These are phyloP conservation scores for Rhododendron henanense DNA, from an alignment of 148 eudicot genomes.

Conservation along the genomic window DNA sequence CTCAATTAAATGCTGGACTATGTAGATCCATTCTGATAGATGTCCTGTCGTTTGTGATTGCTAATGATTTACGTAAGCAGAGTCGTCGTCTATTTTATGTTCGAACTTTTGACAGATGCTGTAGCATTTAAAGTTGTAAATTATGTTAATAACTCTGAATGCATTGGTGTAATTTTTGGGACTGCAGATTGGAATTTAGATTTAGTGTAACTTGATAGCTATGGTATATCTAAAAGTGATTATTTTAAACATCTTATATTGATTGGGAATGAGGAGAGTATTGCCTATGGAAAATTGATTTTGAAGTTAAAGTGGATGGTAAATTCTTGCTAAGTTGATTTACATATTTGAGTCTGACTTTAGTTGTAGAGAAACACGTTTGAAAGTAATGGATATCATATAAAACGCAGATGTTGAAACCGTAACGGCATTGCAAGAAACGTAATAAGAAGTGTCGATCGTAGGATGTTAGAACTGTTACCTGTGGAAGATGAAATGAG, in stretches of 20 bases:
- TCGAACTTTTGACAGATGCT: neutral
- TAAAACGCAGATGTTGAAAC: neutral
- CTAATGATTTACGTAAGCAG: neutral
- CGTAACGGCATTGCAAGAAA: neutral
- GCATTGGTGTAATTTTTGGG: neutral
- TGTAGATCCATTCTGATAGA: neutral
- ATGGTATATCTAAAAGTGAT: neutral
- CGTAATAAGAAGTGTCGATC: neutral
- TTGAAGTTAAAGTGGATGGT: neutral
- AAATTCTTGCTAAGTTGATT: neutral
- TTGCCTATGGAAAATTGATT: neutral
- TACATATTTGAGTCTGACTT: neutral
- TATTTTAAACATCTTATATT: too few species aligned
- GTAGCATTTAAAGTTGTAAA: neutral
- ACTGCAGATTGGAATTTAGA: neutral
- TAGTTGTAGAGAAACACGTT: neutral
- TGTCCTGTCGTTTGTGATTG: neutral
- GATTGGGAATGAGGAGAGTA: neutral
- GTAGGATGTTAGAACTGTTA: neutral
- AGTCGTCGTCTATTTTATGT: neutral
- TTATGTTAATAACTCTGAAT: neutral
- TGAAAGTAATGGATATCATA: neutral
- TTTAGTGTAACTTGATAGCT: neutral
- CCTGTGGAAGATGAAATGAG: neutral
- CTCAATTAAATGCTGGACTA: neutral